phyloP scores from a whole-genome alignment of 2,329 filamentous ascomycete genomes.

The Phialophora tarda region DNA sequence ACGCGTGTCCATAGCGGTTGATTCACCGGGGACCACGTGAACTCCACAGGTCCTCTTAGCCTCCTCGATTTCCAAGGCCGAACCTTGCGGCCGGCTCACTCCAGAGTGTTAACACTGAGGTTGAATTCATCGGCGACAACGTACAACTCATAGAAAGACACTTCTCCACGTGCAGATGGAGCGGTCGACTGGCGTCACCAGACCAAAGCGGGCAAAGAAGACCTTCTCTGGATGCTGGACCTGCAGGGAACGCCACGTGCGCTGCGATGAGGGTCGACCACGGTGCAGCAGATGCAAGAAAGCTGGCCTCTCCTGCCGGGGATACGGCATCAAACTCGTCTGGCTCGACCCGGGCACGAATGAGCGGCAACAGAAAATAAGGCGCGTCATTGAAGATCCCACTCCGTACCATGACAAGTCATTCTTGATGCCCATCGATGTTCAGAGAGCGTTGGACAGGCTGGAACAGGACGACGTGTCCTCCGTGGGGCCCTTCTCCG shows the following conservation, averaged over 20 bases:
- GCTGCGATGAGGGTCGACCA: conserved; percentile 42
- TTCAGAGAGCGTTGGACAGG: conserved; percentile 30
- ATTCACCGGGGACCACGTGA: no score
- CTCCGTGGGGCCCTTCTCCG: conserved; percentile 31
- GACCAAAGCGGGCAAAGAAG: conserved; percentile 13
- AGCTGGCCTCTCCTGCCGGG: conserved; percentile 42
- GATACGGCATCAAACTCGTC: conserved; percentile 39
- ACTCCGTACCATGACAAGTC: conserved; percentile 27
- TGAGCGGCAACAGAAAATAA: conserved; percentile 34
- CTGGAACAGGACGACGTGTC: conserved; percentile 17
- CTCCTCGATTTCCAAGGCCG: no score
- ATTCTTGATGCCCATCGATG: conserved; percentile 30
- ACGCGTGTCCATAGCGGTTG: no score
- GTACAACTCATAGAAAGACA: no score
- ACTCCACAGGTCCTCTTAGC: no score
- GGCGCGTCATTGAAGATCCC: conserved; percentile 29
- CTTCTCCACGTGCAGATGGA: no score
- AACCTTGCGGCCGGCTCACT: no score
- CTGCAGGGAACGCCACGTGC: conserved; percentile 37
- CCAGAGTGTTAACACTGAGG: no score
- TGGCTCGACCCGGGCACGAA: conserved; percentile 32
- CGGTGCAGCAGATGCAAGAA: conserved; percentile 40
- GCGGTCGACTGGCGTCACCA: no score
- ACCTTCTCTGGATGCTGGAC: conserved; percentile 36
- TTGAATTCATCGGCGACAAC: no score